Conservation (phyloP, 495 filamentous ascomycete genomes). For the Penicillium waksmanii region DNA sequence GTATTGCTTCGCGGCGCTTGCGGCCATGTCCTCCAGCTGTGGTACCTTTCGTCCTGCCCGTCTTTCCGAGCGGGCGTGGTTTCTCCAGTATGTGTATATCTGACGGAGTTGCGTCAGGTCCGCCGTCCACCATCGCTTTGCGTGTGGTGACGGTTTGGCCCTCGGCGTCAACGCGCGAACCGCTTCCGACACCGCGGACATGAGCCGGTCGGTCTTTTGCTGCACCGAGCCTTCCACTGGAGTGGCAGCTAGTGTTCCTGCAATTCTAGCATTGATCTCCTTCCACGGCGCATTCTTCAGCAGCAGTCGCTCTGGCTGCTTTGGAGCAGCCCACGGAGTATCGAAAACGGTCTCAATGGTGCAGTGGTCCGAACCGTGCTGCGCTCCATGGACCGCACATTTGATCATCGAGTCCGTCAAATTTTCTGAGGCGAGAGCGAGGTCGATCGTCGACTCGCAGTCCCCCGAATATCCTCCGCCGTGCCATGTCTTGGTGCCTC, state of each 20-base stretch:
- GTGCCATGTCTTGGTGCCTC: slow-evolving; percentile 37
- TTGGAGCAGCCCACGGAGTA: slow-evolving; percentile 13
- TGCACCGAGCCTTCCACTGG: slow-evolving; percentile 23
- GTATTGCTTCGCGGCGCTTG: slow-evolving; percentile 27
- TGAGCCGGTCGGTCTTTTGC: slow-evolving; percentile 27
- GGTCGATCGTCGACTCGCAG: slow-evolving; percentile 33
- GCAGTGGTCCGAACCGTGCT: slow-evolving; percentile 39
- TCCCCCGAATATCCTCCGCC: slow-evolving; percentile 23
- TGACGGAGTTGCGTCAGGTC: slow-evolving; percentile 19
- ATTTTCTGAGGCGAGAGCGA: slow-evolving; percentile 28
- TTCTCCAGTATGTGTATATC: slow-evolving; percentile 18
- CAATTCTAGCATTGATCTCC: slow-evolving; percentile 30
- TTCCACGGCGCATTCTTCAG: slow-evolving; percentile 37
- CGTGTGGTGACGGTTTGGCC: slow-evolving; percentile 22
- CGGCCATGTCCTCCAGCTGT: slow-evolving; percentile 22
- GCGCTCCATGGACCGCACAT: slow-evolving; percentile 29
- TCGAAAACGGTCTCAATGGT: slow-evolving; percentile 37
- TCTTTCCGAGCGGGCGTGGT: slow-evolving; percentile 18
- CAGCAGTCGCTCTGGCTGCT: slow-evolving; percentile 27
- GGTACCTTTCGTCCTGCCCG: slow-evolving; percentile 18
- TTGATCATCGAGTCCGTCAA: slow-evolving; percentile 26
- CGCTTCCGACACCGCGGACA: slow-evolving; percentile 9
- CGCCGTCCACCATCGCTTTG: slow-evolving; percentile 22
- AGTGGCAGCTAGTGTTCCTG: slow-evolving; percentile 16
- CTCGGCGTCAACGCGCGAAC: slow-evolving; percentile 18